Conservation (phyloP, 441 rosid species). For the Adansonia grandidieri region DNA sequence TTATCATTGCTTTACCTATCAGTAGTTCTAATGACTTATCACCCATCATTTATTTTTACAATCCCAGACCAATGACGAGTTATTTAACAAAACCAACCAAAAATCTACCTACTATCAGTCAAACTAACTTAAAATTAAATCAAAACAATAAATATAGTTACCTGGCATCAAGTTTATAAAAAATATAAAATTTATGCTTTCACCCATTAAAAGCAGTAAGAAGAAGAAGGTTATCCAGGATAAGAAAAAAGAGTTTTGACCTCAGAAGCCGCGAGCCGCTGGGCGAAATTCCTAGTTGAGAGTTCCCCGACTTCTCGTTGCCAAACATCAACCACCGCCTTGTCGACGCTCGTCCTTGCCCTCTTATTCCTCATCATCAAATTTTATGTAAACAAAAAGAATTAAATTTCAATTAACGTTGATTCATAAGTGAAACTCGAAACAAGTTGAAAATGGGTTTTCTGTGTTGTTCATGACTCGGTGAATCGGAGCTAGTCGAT, state of each 20-base stretch:
- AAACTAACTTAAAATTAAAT: not conserved
- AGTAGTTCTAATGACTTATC: not conserved
- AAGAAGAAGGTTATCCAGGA: not conserved
- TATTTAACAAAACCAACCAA: not conserved
- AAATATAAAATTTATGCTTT: not conserved
- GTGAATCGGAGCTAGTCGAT: conserved; percentile 12
- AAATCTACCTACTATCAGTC: not conserved
- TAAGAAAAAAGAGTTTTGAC: conserved; percentile 37
- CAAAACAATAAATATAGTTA: not conserved
- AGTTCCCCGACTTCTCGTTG: conserved; percentile 81
- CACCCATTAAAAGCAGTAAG: not conserved
- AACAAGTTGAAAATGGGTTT: not conserved
- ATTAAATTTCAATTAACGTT: not conserved
- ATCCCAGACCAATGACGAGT: not conserved
- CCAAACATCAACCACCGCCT: conserved; percentile 67
- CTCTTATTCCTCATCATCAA: conserved; percentile 42
- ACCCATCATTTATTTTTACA: not conserved
- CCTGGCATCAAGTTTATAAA: not conserved
- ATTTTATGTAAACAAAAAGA: not conserved
- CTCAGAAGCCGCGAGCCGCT: conserved; percentile 81
- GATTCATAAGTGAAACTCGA: not conserved
- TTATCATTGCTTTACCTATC: not conserved
- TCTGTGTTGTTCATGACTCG: conserved; percentile 5
- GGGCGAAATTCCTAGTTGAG: conserved; percentile 64
- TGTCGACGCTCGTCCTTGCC: conserved; percentile 39